Evolutionary conservation across 2,329 filamentous ascomycete species (phyloP), one percentile per base, ranked within the genome.

Genomic region (Decorospora gaudefroyi): DNA sequence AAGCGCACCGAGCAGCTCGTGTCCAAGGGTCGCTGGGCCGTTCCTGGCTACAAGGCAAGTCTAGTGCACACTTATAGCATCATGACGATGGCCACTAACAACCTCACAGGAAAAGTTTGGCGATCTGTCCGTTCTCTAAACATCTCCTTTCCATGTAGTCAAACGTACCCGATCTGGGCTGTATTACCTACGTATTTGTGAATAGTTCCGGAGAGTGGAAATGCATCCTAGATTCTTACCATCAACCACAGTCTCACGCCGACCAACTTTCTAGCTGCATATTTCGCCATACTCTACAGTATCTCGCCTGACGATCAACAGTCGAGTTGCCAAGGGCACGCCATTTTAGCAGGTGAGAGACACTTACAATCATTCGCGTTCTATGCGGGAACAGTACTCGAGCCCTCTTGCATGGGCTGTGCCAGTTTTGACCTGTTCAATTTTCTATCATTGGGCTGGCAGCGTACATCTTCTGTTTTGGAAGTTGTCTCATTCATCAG

Each of bases 21-120:
- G 59, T 89, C 89, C 75, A 96, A 95, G 86, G 92, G 92, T 74
- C 89, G 90, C 84, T 99, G 93, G 93, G 83, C 86, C 79, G 91
- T 96, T 70, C 91, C 93, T 56, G 93, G 93, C 72, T 99, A 99
- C 88, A 96, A 96, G 90, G 92, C 92, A 79, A 66, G 86, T 76
- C 35, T 51, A 11, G 22, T 17, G 17, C 9, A 8, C 17, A 11
- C 13, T 32, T 7, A 7, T 26, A 12, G 11, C 8, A 5, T 4
- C 10, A 11, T 7, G 4, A 1, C 11, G 12, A 16, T 27, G n/a
- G 4, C n/a, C 49, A 49, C 79, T 87, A 72, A 86, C 72, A 43
- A 55, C 50, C 59, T 32, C 67, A 60, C 67, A 97, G 92, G 93
- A 99, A 84, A 95, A 91, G 83, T 99, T 97, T 77, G 93, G 93